Conservation (phyloP, 495 filamentous ascomycete genomes). For the Aspergillus mulundensis region DNA sequence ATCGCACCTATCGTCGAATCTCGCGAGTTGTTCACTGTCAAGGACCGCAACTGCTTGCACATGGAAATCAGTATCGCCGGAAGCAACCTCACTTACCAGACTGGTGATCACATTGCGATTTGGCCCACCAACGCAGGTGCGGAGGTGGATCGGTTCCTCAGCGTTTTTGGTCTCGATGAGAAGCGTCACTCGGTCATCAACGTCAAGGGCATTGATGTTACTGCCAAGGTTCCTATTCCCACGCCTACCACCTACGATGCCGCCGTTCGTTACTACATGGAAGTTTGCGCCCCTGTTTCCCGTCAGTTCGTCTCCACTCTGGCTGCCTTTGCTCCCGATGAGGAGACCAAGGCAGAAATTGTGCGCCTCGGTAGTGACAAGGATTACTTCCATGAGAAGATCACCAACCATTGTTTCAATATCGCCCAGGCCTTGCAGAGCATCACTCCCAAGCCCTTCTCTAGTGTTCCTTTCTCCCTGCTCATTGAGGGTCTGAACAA, state of each 20-base stretch:
- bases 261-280: slow-evolving; percentile 91
- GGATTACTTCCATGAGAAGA: slow-evolving; percentile 90
- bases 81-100: slow-evolving; percentile 81
- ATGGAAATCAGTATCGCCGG: slow-evolving; percentile 91
- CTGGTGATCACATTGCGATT: slow-evolving; percentile 93
- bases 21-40: slow-evolving; percentile 83
- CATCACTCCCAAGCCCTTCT: slow-evolving; percentile 71
- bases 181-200: slow-evolving; percentile 83
- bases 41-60: slow-evolving; percentile 92
- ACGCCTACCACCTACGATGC: slow-evolving; percentile 97
- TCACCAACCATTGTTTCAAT: slow-evolving; percentile 79
- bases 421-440: slow-evolving; percentile 83
- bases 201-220: slow-evolving; percentile 90
- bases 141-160: slow-evolving; percentile 88
- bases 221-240: slow-evolving; percentile 95
- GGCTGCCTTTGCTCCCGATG: slow-evolving; percentile 85
- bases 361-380: slow-evolving; percentile 85
- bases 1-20: slow-evolving; percentile 93
- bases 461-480: slow-evolving; percentile 84
- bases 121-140: slow-evolving; percentile 95
- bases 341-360: slow-evolving; percentile 79
- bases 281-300: slow-evolving; percentile 91
- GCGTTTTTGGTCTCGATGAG: slow-evolving; percentile 65
- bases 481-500: slow-evolving; percentile 92
- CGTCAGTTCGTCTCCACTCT: slow-evolving; percentile 90